Evolutionary conservation across 2,329 filamentous ascomycete species (phyloP), one percentile per base, ranked within the genome.

Genomic region (Paracamarosporium sp.): DNA sequence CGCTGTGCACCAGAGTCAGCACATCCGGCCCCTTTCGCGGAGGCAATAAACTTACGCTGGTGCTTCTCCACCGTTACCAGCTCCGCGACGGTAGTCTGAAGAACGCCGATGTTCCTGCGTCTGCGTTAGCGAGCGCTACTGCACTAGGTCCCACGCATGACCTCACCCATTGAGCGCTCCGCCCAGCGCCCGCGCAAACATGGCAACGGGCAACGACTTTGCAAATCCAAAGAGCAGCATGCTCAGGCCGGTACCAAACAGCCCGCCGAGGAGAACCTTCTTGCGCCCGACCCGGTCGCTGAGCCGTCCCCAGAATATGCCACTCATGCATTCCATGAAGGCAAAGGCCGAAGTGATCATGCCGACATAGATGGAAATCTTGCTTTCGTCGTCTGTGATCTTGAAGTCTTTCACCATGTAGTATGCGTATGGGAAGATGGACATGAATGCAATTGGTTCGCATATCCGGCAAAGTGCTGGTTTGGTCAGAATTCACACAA

Each of bases 361-460:
- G 70, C 95, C 94, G 25, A 92, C 93, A 76, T 97, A 98, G 55
- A 97, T 87, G 13, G 93, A 91, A 66, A 97, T 96, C 73, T 90
- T 88, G 68, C 85, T 88, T 62, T 90, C 83, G 72, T 93, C 88
- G 45, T 91, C 83, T 61, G 93, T 91, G 73, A 97, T 89, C 70
- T 91, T 83, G 79, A 98, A 98, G 60, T 93, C 92, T 70, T 93
- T 85, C 67, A 98, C 90, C 95, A 99, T 98, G 82, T 91, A 94
- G 81, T 97, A 98, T 68, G 96, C 93, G 78, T 98, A 99, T 1
- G 95, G 95, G 75, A 99, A 98, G 68, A 98, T 97, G 53, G 93
- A 97, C 92, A 97, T 98, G 83, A 99, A 98, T 5, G 95, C 95
- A 77, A 99, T 98, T 51, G 95, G 95, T 76, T 99, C 95, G 83